Percentiles rank a stretch among this genome's conserved stretches.
These are phyloP conservation scores for Ceratobasidium sp. DNA, from an alignment of 1,284 basidiomycete species.

Conservation along the genomic window DNA sequence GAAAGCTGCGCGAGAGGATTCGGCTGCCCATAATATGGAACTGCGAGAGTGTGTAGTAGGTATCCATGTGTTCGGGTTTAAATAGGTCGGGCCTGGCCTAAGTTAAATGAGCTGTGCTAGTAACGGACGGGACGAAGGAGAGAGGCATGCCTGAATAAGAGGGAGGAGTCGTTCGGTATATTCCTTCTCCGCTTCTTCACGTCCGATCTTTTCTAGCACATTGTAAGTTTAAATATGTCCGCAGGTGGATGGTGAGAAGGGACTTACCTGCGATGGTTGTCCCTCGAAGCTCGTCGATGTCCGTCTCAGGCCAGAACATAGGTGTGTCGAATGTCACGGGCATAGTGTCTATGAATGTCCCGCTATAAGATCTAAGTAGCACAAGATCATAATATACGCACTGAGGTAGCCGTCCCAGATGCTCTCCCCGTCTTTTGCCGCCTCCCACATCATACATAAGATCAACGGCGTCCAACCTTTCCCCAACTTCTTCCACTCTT, in stretches of 20 bases:
- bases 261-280: slow-evolving; percentile 87
- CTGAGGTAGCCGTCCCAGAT: slow-evolving; percentile 80
- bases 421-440: slow-evolving; percentile 68
- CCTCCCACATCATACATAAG: slow-evolving; percentile 96
- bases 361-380: slow-evolving; percentile 2
- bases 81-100: slow-evolving; percentile 84
- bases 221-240: background rate
- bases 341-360: slow-evolving; percentile 58
- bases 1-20: slow-evolving; percentile 92
- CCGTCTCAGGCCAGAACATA: slow-evolving; percentile 91
- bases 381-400: slow-evolving; percentile 58
- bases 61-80: slow-evolving; percentile 62
- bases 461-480: slow-evolving; percentile 91
- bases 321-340: slow-evolving; percentile 88
- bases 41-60: slow-evolving; percentile 78
- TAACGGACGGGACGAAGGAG: slow-evolving; percentile 17
- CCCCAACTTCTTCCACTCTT: slow-evolving; percentile 75
- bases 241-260: slow-evolving; percentile 17
- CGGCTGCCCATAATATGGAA: slow-evolving; percentile 95
- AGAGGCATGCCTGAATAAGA: slow-evolving; percentile 68
- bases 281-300: slow-evolving; percentile 81
- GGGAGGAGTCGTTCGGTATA: slow-evolving; percentile 78
- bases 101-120: slow-evolving; percentile 17
- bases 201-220: slow-evolving; percentile 84
- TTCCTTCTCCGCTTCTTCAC: slow-evolving; percentile 82